phyloP scores from a whole-genome alignment of 768 basidiomycete genomes.

The Cystobasidium ongulense region DNA sequence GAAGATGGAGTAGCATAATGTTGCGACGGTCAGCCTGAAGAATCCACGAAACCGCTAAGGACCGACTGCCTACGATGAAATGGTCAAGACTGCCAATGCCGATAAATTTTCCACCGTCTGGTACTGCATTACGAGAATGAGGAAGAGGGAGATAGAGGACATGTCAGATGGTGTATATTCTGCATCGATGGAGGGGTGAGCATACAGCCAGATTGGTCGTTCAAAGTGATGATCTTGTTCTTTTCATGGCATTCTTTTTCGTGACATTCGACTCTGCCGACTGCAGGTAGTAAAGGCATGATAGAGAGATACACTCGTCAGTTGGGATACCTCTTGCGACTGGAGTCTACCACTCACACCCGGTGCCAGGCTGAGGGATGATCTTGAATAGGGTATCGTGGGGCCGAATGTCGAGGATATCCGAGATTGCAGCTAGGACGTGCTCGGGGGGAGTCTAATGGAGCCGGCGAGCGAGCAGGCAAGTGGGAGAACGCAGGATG shows the following conservation, averaged over 20 bases:
- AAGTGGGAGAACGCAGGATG: too few relatives aligned
- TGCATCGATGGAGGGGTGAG: too few relatives aligned
- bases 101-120: neutral
- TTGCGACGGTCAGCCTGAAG: too few relatives aligned
- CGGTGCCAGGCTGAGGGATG: neutral
- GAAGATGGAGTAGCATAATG: neutral
- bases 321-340: too few relatives aligned
- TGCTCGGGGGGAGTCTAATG: neutral
- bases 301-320: too few relatives aligned
- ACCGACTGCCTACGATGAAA: neutral
- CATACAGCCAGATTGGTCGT: neutral
- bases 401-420: neutral
- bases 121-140: neutral
- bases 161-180: too few relatives aligned
- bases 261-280: neutral
- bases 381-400: constrained; percentile 2
- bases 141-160: neutral
- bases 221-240: neutral
- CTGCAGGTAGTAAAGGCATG: neutral
- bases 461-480: neutral
- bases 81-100: neutral
- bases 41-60: too few relatives aligned
- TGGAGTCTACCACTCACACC: neutral
- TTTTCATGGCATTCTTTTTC: neutral
- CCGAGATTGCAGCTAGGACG: neutral